phyloP scores from a whole-genome alignment of 2,329 filamentous ascomycete genomes.

The Acephala macrosclerotiorum region DNA sequence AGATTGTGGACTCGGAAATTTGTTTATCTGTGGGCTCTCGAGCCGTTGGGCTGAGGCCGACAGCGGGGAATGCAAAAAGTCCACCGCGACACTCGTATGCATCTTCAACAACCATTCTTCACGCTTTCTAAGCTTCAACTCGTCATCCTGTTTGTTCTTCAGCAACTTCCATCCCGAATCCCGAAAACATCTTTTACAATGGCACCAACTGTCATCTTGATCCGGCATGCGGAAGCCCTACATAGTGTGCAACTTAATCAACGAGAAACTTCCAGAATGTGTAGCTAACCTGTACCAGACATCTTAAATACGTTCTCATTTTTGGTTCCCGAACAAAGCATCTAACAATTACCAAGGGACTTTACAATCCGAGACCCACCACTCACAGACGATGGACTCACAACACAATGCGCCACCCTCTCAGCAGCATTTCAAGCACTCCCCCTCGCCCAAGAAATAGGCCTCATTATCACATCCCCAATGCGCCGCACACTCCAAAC shows the following conservation, averaged over 20 bases:
- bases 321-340: background rate
- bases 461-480: conserved; percentile 26
- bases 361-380: conserved; percentile 30
- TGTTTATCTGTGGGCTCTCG: too few species aligned
- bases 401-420: conserved; percentile 19
- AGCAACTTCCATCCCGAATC: too few species aligned
- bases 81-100: too few species aligned
- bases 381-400: conserved; percentile 22
- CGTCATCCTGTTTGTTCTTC: too few species aligned
- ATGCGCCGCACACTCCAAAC: conserved; percentile 29
- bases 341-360: conserved; percentile 15
- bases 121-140: too few species aligned
- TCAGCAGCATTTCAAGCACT: conserved; percentile 16
- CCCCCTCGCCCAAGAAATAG: conserved; percentile 14
- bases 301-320: background rate
- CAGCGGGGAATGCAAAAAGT: too few species aligned
- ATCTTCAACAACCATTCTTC: too few species aligned
- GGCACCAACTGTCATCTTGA: conserved; percentile 46
- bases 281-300: background rate
- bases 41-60: too few species aligned
- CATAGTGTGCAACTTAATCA: conserved; percentile 41
- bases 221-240: conserved; percentile 47
- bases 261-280: background rate
- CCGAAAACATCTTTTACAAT: conserved; percentile 30
- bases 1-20: background rate